Conservation (phyloP, 2,329 filamentous ascomycete species). For the Talaromyces sp. region DNA sequence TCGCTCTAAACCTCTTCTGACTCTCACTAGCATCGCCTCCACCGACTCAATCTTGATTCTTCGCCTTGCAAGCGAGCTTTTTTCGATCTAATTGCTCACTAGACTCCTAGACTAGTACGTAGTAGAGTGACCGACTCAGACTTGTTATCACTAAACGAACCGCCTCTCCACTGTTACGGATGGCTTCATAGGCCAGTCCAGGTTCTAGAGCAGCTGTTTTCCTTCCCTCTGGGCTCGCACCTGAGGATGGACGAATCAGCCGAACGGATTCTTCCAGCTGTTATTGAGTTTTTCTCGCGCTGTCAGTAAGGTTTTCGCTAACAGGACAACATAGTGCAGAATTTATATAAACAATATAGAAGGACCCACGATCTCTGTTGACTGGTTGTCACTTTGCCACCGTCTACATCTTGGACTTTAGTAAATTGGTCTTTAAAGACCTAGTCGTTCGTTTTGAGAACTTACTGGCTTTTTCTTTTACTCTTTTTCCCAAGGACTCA, state of each 20-base stretch:
- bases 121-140: not conserved
- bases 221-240: not conserved
- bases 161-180: not conserved
- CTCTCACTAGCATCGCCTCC: not conserved
- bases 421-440: constrained; percentile 7
- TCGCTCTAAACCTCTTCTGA: not conserved
- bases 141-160: not conserved
- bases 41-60: not conserved
- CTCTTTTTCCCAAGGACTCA: not conserved
- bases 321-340: not conserved
- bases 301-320: not conserved
- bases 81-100: not conserved
- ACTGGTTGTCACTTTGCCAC: not conserved
- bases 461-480: not conserved
- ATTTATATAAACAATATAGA: not conserved
- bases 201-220: not conserved
- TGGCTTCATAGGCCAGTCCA: not conserved
- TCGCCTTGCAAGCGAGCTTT: constrained; percentile 1
- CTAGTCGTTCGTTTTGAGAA: not conserved
- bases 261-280: not conserved
- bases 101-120: not conserved
- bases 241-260: constrained; percentile 1
- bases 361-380: not conserved
- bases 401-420: not conserved
- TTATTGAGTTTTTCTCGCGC: not conserved